Base-by-base conservation (phyloP, 169 alveolate genomes). In the Babesia microti region DNA sequence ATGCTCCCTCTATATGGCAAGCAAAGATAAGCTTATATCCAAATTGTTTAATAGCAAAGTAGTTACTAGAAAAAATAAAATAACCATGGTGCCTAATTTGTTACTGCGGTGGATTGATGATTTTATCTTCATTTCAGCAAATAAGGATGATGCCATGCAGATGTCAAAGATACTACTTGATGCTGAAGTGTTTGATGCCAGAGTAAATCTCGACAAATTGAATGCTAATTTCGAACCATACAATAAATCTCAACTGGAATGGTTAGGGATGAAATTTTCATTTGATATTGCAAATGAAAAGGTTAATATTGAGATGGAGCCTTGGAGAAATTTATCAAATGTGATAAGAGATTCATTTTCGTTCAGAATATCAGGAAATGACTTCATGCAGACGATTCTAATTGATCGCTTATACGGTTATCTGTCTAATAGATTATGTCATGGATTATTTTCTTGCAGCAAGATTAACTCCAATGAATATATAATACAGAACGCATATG, bases 71-170 rank as follows among this genome's bases (percentile, higher is more conserved):
- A 21, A 42, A 23, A 28, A 36, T 2, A n/a, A 15, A 11, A 2
- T 55, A 1, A 6, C 6, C 0, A 18, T 17, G 2, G 37, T 44
- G 4, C 63, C 63, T 12, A 65, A 65, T 39, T 34, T 65, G 39
- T 41, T 65, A 36, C 35, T 65, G n/a, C 33, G 76, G 1, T 65
- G 76, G 76, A 56, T 65, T 1, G 76, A 65, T 18, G 76, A 65
- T 19, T 55, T 65, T 19, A 40, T 65, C 5, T 65, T 65, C 28
- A 46, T 65, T 5, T 65, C 76, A 14, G 48, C 43, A 3, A 49
- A 28, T 26, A 29, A 28, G n/a, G 68, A 41, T 24, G 69, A 53
- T 28, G 52, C 39, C 19, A 19, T 17, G 3, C 37, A 37, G 17
- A 39, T 65, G 63, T 2, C 41, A 15, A 21, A 40, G 19, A 23